Evolutionary conservation across 345 rosid genomes (phyloP), one percentile per base, ranked within the genome.

Genomic region (Abelmoschus esculentus): DNA sequence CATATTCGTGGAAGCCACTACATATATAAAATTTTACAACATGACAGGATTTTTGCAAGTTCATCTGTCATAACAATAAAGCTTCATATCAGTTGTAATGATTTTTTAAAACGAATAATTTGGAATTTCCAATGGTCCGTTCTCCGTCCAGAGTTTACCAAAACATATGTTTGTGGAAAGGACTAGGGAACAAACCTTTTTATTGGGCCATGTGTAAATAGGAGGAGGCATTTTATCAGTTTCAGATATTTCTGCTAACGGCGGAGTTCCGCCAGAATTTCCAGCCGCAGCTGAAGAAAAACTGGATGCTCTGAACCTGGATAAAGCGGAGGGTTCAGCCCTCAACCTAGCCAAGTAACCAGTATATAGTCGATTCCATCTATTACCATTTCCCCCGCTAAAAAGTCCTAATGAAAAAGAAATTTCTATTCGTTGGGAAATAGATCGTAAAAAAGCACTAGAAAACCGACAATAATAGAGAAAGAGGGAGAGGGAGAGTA

Each of bases 161-260:
- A 32, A 61, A 46, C 36, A 28, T 55, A 52, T 11, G 31, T n/a
- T 17, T 10, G 18, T 26, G 10, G 15, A 26, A 15, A 50, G 58
- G 61, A 57, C 28, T 55, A 55, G 0, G 29, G 63, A 55, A 19
- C 53, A 72, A 73, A 66, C 57, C 59, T 65, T 63, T 3, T 63
- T 80, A 71, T 80, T 76, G 14, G 86, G 86, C 93, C 93, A 88
- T 3, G 75, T 28, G 73, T 80, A 86, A 15, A 61, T 44, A 54
- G 71, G 74, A 0, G 78, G 76, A 0, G 79, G 76, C 1, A 64
- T 56, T 12, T 72, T 73, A 46, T 77, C 74, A 13, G 47, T 38
- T 38, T 76, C 70, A 34, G 85, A 72, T 13, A 66, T 31, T 55
- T 80, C 81, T 22, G 32, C 32, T 56, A 22, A 29, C 0, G 74